These are phyloP conservation scores for Nematodospora anomalae DNA, from an alignment of 1,139 yeast genomes.

Conservation along the genomic window DNA sequence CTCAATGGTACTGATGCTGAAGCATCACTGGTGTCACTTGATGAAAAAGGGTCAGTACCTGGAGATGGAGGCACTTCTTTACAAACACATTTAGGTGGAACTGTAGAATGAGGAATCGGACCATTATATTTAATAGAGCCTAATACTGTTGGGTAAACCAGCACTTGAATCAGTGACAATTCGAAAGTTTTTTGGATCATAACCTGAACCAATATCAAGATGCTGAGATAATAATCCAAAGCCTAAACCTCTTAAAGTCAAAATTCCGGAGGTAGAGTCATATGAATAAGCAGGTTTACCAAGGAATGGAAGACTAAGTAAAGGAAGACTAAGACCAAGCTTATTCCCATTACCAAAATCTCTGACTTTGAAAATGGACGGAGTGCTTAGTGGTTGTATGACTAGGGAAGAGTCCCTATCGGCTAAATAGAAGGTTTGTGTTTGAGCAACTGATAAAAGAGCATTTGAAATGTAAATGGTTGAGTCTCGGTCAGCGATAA, in stretches of 20 bases:
- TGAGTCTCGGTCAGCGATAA: slow-evolving; percentile 24
- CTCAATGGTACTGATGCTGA: slow-evolving; percentile 5
- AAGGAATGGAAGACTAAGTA: slow-evolving; percentile 14
- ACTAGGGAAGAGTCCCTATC: slow-evolving; percentile 20
- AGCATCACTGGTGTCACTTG: slow-evolving; percentile 1
- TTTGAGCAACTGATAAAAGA: slow-evolving; percentile 16
- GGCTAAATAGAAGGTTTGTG: slow-evolving; percentile 26
- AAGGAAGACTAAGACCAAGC: slow-evolving; percentile 23
- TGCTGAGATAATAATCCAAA: slow-evolving; percentile 13
- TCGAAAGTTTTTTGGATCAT: slow-evolving; percentile 15
- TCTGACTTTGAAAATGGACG: slow-evolving; percentile 26
- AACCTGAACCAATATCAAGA: slow-evolving; percentile 28
- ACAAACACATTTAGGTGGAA: slow-evolving; percentile 17
- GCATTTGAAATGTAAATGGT: slow-evolving; percentile 22
- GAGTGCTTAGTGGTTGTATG: slow-evolving; percentile 19
- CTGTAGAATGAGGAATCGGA: slow-evolving; percentile 18
- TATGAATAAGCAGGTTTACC: slow-evolving; percentile 17
- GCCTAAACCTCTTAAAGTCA: slow-evolving; percentile 16
- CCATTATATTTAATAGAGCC: slow-evolving; percentile 19
- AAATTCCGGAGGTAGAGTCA: slow-evolving; percentile 21
- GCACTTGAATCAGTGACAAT: slow-evolving; percentile 19
- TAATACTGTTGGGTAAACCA: slow-evolving; percentile 14
- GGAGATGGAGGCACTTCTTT: slow-evolving; percentile 18
- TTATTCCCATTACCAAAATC: slow-evolving; percentile 35
- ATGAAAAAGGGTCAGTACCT: slow-evolving; percentile 8